Evolutionary conservation across 1,139 yeast species (phyloP), one percentile per base, ranked within the genome.

Genomic region (Suhomyces anneliseae): DNA sequence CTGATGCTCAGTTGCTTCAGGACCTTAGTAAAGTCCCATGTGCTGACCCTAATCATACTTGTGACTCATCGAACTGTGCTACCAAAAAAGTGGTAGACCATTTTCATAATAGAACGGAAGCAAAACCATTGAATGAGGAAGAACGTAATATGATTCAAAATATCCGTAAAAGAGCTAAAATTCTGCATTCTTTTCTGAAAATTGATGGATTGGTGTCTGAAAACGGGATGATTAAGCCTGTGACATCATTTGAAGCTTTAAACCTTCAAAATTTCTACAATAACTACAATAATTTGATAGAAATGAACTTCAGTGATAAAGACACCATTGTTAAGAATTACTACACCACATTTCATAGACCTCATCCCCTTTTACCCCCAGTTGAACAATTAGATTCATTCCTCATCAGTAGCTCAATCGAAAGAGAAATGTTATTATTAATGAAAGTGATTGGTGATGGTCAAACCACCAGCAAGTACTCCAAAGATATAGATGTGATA

Each of bases 361-460:
- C 72, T 1, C 82, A 78, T 54, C 82, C 82, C 2, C 59, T 78
- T 32, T 56, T 77, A 43, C 81, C 82, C 0, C 66, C 70, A 2
- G 47, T 57, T 34, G 56, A 57, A 6, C 68, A 73, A 29, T 61
- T 76, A 5, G 44, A 58, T 10, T 51, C 55, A 1, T 76, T 66
- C 48, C 53, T 76, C 11, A 50, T 55, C 6, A 46, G 62, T 6
- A 56, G 68, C 1, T 68, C 70, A 0, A 54, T 66, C 34, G 70
- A 69, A 33, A 60, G 59, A 29, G 81, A 76, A 52, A 49, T 76
- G n/a, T 43, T 77, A 4, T 62, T 69, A 3, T 68, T 75, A 1
- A 74, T 77, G 78, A 74, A 75, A 50, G 54, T 76, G 3, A 60
- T 77, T 24, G 76, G 74, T 1, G 81, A 74, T 43, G 81, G 81